These are phyloP conservation scores for Rhynchosporium secalis DNA, from an alignment of 2,329 filamentous ascomycete genomes.

Conservation along the genomic window DNA sequence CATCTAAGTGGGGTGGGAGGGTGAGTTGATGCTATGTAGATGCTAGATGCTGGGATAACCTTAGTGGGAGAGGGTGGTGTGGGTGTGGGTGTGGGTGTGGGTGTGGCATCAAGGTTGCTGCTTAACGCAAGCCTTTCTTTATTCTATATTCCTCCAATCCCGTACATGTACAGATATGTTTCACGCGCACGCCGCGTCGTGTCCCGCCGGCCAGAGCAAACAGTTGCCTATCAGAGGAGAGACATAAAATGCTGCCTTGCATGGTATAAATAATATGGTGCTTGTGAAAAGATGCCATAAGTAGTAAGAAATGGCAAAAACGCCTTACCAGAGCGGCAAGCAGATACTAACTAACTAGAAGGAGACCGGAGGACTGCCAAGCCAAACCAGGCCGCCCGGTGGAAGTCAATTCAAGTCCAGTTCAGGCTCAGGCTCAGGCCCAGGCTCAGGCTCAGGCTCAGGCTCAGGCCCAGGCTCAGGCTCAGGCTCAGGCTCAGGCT, in stretches of 20 bases:
- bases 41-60: too few species aligned
- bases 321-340: slow-evolving; percentile 18
- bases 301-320: too few species aligned
- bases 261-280: background rate
- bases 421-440: slow-evolving; percentile 4
- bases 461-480: background rate
- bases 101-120: background rate
- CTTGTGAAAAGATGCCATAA: too few species aligned
- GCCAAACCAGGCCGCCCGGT: slow-evolving; percentile 8
- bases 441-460: background rate
- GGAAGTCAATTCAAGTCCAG: slow-evolving; percentile 16
- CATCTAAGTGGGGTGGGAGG: background rate
- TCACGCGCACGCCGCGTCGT: slow-evolving; percentile 7
- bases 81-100: too few species aligned
- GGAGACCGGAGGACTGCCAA: background rate
- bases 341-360: background rate
- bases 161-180: background rate
- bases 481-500: background rate
- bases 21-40: too few species aligned
- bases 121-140: too few species aligned
- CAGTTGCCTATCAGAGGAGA: background rate
- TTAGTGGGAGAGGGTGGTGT: too few species aligned
- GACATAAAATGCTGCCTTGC: background rate
- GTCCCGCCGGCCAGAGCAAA: slow-evolving; percentile 2
- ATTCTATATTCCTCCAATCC: slow-evolving; percentile 23